These are phyloP conservation scores for Auriscalpium vulgare DNA, from an alignment of 768 basidiomycete genomes.

Conservation along the genomic window DNA sequence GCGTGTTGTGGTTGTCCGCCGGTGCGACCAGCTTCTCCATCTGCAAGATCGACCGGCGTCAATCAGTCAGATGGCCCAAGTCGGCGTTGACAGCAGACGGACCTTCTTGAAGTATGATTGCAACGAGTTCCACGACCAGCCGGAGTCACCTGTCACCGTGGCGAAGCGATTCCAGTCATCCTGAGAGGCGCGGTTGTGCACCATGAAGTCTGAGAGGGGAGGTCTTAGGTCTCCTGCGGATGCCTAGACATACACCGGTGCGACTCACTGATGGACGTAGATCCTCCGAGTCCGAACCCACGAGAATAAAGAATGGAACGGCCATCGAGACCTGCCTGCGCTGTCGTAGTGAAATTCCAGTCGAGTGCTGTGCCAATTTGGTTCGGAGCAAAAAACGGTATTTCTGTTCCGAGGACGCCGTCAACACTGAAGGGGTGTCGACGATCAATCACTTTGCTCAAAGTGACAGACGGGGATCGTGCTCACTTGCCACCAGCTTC, in stretches of 20 bases:
- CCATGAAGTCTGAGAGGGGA: constrained; percentile 17
- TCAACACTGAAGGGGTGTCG: not conserved
- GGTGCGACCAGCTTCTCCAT: constrained; percentile 31
- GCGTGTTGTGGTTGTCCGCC: constrained; percentile 30
- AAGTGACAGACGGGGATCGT: not conserved
- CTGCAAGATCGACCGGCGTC: constrained; percentile 13
- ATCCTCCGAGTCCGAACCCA: constrained; percentile 1
- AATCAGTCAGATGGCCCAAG: not conserved
- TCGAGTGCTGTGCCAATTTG: not conserved
- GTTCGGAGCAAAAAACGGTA: not conserved
- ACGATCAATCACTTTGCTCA: not conserved
- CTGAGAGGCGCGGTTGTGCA: constrained; percentile 20
- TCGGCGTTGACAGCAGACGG: not conserved
- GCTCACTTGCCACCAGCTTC: constrained; percentile 3
- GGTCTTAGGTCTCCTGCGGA: not conserved
- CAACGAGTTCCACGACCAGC: constrained; percentile 15
- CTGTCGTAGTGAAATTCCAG: constrained; percentile 3
- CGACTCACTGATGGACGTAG: not conserved
- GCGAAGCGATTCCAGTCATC: constrained; percentile 22
- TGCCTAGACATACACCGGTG: not conserved
- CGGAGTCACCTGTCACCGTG: constrained; percentile 17
- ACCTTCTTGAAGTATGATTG: constrained; percentile 6
- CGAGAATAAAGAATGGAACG: constrained; percentile 2
- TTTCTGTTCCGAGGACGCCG: not conserved
- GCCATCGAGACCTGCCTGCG: not conserved